Conservation (phyloP, 257 asterid species). For the Nicotiana sylvestris region DNA sequence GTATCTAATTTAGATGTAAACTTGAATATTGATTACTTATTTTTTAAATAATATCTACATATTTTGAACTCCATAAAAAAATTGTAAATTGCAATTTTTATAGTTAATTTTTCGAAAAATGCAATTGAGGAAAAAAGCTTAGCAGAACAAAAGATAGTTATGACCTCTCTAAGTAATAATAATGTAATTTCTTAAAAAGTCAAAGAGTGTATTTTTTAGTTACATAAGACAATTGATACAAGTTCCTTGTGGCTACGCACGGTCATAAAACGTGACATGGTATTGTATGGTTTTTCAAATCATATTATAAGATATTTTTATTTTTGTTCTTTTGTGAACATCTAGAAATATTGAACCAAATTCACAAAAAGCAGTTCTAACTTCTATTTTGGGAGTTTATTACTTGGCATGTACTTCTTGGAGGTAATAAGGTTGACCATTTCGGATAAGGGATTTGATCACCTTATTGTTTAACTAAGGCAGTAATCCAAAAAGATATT, state of each 20-base stretch:
- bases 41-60: no score
- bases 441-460: not conserved
- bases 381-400: constrained; percentile 6
- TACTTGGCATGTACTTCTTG: not conserved
- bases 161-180: no score
- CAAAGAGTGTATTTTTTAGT: no score
- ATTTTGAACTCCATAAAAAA: not conserved
- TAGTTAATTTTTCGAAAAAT: no score
- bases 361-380: not conserved
- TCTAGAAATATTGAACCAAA: not conserved
- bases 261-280: not conserved
- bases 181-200: no score
- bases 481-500: not conserved
- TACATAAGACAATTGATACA: no score
- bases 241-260: not conserved
- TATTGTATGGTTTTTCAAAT: not conserved
- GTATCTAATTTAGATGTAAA: not conserved
- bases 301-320: not conserved
- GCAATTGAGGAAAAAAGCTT: no score
- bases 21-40: no score
- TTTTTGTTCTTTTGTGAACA: not conserved
- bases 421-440: not conserved
- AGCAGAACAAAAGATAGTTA: no score
- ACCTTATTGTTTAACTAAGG: not conserved
- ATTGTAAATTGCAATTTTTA: not conserved